Evolutionary conservation across 768 basidiomycete genomes (phyloP).

Genomic region (Termitomyces sp.): DNA sequence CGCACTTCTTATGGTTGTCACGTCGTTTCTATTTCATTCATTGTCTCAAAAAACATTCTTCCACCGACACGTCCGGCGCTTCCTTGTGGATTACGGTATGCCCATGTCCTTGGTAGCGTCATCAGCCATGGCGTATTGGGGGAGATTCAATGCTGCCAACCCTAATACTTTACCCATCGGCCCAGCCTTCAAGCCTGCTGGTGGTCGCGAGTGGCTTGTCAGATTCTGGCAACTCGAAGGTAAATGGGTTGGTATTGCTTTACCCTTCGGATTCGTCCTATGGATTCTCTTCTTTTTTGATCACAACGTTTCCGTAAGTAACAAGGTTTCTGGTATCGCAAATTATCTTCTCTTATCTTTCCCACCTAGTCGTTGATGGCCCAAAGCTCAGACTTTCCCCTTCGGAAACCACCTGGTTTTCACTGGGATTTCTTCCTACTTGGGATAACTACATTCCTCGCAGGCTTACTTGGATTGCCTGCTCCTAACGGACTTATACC

Average conservation of each 20-base stretch:
- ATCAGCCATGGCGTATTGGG: conserved; percentile 85
- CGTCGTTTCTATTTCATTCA: conserved; percentile 68
- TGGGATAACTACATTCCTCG: conserved; percentile 85
- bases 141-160: conserved; percentile 56
- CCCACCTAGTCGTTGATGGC: conserved; percentile 76
- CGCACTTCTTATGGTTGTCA: conserved; percentile 71
- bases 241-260: conserved; percentile 85
- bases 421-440: conserved; percentile 90
- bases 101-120: conserved; percentile 75
- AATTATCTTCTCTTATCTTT: not conserved
- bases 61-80: conserved; percentile 67
- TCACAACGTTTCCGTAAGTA: conserved; percentile 78
- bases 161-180: conserved; percentile 65
- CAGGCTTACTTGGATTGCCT: conserved; percentile 80
- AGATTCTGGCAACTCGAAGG: conserved; percentile 83
- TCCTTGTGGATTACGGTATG: conserved; percentile 88
- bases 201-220: conserved; percentile 77
- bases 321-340: conserved; percentile 19
- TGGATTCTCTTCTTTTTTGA: conserved; percentile 96
- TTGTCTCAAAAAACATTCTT: conserved; percentile 62
- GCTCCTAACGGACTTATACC: conserved; percentile 85
- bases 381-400: conserved; percentile 82
- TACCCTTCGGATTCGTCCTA: conserved; percentile 84
- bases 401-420: conserved; percentile 86
- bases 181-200: conserved; percentile 64